Base-by-base conservation (phyloP, 257 asterid species). In the Marsdenia floribunda region DNA sequence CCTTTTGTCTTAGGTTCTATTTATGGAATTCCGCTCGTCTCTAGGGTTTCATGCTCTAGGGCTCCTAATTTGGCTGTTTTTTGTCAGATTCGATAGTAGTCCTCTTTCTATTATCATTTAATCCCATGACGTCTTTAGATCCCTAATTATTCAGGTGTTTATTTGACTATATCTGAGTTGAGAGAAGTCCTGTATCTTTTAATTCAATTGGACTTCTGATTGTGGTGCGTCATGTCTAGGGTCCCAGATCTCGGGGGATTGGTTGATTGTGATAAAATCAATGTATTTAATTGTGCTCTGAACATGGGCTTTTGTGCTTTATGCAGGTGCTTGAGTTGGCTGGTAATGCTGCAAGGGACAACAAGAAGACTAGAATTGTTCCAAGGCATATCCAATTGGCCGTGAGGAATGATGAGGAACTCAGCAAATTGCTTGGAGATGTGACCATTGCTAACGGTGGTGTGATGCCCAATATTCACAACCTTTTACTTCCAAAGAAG, bases 381-480 rank as follows among this genome's bases (percentile, higher is more conserved):
- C 97, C 97, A 0, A 73, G 96, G 61, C 96, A 90, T 75, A 90
- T 90, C 1, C 96, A 92, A 50, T 61, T 92, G 80, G 93, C 96
- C 0, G 96, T 92, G 76, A 79, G 96, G 60, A 90, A 90, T 21
- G 97, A 90, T 5, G 96, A 90, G 53, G 96, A 92, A 18, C 71
- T 92, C 12, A 88, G 96, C 87, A 87, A 90, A 80, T 87, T 92
- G 19, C 88, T 92, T 7, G 93, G 96, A 0, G 97, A 90, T 75
- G 97, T 90, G 47, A 92, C 96, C 0, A 92, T 92, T 60, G 96
- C 96, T 0, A 90, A 92, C 26, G 96, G 93, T 1, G 96, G 96
- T 11, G 92, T 90, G 58, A 90, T 92, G 92, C 96, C 96, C 63
- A 88, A 92, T 83, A 92, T 90, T 71, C 96, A 90, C 89, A 91